Percentiles rank a stretch among this genome's conserved stretches.
Evolutionary conservation across 306 rosid genomes (phyloP).

Genomic region (Lotus japonicus): DNA sequence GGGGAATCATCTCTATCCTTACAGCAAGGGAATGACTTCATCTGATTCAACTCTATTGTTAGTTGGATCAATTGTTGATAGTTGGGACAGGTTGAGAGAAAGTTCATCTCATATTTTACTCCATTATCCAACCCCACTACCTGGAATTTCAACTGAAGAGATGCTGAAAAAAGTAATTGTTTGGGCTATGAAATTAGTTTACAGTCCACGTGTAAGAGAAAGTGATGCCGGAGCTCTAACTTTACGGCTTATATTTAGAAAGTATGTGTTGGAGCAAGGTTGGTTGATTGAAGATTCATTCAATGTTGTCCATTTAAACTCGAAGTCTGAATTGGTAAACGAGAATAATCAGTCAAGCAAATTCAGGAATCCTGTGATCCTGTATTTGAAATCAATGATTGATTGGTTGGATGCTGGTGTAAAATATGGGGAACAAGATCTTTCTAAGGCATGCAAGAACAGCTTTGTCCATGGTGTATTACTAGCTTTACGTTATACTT

Average conservation of each 20-base stretch:
- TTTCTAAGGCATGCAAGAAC: constrained; percentile 74
- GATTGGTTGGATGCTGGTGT: constrained; percentile 77
- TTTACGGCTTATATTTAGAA: constrained; percentile 77
- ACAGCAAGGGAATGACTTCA: constrained; percentile 63
- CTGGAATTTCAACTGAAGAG: constrained; percentile 73
- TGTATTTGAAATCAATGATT: constrained; percentile 68
- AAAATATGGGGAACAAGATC: constrained; percentile 76
- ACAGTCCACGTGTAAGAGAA: constrained; percentile 98
- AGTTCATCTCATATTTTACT: constrained; percentile 78
- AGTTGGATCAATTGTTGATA: constrained; percentile 90
- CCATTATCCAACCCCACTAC: constrained; percentile 89
- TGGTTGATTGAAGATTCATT: constrained; percentile 58
- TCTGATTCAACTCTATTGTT: constrained; percentile 75
- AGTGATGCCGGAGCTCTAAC: constrained; percentile 96
- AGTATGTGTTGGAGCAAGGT: constrained; percentile 81
- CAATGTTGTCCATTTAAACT: constrained; percentile 33
- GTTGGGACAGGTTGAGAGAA: constrained; percentile 98
- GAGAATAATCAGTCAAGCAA: constrained; percentile 31
- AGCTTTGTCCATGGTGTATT: constrained; percentile 95
- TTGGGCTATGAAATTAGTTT: constrained; percentile 83
- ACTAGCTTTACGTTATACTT: constrained; percentile 80
- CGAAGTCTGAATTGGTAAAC: constrained; percentile 34
- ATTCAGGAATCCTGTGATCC: constrained; percentile 47
- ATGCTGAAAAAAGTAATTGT: constrained; percentile 50
- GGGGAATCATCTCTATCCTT: constrained; percentile 55